Conservation (phyloP, 192 early-diverging fungal species). For the Diversispora eburnea region DNA sequence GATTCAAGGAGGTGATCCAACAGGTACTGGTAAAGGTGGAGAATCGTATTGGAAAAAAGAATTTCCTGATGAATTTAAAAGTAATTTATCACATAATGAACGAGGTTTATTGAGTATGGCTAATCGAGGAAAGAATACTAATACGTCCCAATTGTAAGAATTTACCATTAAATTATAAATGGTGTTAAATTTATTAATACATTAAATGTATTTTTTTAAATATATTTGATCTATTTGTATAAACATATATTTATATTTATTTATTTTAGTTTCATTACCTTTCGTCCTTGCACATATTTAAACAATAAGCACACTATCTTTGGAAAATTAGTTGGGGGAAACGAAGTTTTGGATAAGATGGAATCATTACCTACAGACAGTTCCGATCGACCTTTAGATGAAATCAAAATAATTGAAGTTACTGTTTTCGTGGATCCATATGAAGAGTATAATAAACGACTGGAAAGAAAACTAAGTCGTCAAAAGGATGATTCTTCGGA, state of each 20-base stretch:
- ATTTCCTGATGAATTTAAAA: constrained; percentile 68
- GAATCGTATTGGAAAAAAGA: constrained; percentile 64
- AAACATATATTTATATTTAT: constrained; percentile 26
- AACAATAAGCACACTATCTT: constrained; percentile 91
- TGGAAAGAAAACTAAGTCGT: constrained; percentile 62
- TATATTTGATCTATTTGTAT: no score
- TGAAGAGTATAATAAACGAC: constrained; percentile 64
- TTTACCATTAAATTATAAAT: not conserved
- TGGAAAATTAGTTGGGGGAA: constrained; percentile 87
- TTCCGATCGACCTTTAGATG: constrained; percentile 66
- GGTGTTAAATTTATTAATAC: not conserved
- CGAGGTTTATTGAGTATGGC: constrained; percentile 94
- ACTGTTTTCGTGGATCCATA: constrained; percentile 83
- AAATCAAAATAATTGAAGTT: constrained; percentile 71
- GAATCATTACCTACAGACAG: constrained; percentile 71
- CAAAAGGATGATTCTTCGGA: constrained; percentile 36
- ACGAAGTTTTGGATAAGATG: constrained; percentile 75
- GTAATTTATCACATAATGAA: constrained; percentile 68
- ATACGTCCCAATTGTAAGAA: constrained; percentile 74
- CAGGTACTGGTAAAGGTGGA: constrained; percentile 88
- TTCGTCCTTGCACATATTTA: constrained; percentile 60
- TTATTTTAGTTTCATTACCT: constrained; percentile 61
- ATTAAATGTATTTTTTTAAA: constrained; percentile 18
- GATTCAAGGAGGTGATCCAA: constrained; percentile 96
- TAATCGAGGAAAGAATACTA: constrained; percentile 89